Evolutionary conservation across 1,139 yeast genomes (phyloP).

Genomic region (Blastobotrys serpentis): DNA sequence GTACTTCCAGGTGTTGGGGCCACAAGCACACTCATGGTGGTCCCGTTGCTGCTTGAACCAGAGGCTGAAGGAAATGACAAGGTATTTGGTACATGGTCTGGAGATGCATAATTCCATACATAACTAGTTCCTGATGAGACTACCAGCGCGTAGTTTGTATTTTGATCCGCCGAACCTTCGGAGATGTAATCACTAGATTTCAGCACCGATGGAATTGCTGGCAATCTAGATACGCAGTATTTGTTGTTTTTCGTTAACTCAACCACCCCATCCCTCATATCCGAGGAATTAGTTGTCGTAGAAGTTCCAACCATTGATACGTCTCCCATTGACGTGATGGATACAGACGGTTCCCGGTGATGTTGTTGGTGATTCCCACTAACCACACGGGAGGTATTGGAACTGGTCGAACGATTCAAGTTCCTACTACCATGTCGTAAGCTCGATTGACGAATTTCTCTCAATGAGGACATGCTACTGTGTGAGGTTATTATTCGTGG

Average conservation of each 20-base stretch:
- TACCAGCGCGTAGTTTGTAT: constrained; percentile 18
- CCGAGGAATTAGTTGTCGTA: neutral
- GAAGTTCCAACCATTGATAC: neutral
- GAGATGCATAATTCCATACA: constrained; percentile 69
- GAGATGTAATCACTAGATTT: constrained; percentile 15
- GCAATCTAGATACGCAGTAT: constrained; percentile 60
- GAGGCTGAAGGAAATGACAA: constrained; percentile 42
- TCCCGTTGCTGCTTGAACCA: constrained; percentile 26
- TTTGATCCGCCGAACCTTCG: constrained; percentile 21
- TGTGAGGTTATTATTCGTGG: too few relatives aligned
- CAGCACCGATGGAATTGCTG: constrained; percentile 54
- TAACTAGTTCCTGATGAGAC: constrained; percentile 39
- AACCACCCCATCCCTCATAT: constrained; percentile 32
- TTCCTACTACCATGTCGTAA: neutral
- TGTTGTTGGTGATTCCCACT: neutral
- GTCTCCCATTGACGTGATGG: neutral
- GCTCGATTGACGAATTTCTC: constrained; percentile 9
- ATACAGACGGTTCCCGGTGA: constrained; percentile 4
- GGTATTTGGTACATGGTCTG: constrained; percentile 59
- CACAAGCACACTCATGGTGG: constrained; percentile 64
- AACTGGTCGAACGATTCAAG: constrained; percentile 2
- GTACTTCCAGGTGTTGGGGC: constrained; percentile 59
- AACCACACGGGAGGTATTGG: neutral
- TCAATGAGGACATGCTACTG: constrained; percentile 4
- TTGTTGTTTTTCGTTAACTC: constrained; percentile 62